These are phyloP conservation scores for Rhinocladiella mackenziei DNA, from an alignment of 2,329 filamentous ascomycete species.

Conservation along the genomic window DNA sequence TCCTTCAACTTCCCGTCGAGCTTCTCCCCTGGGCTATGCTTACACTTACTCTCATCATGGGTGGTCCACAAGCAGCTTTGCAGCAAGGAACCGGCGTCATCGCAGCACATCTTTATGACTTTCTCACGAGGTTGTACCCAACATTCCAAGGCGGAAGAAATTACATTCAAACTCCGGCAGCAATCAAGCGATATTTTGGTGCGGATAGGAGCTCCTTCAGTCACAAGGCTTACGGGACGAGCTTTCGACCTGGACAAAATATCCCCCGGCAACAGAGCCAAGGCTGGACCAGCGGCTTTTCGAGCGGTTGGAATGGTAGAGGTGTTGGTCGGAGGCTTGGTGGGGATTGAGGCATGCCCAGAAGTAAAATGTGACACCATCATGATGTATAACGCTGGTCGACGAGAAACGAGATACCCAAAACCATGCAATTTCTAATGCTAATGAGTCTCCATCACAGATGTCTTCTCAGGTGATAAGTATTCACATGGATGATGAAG, in stretches of 20 bases:
- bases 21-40: constrained; percentile 78
- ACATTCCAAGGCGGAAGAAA: constrained; percentile 81
- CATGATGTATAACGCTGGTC: constrained; percentile 19
- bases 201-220: constrained; percentile 40
- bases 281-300: constrained; percentile 41
- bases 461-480: neutral
- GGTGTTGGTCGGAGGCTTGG: constrained; percentile 42
- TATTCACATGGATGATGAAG: no score
- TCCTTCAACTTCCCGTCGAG: constrained; percentile 78
- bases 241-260: constrained; percentile 43
- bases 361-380: constrained; percentile 5
- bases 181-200: constrained; percentile 65
- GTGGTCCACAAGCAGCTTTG: constrained; percentile 54
- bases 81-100: constrained; percentile 72
- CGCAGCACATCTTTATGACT: constrained; percentile 86
- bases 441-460: neutral
- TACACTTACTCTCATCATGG: constrained; percentile 65
- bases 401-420: constrained; percentile 19
- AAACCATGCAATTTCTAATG: neutral
- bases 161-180: constrained; percentile 67
- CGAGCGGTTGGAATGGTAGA: constrained; percentile 39
- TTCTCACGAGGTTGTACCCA: constrained; percentile 81
- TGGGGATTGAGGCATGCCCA: constrained; percentile 30
- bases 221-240: constrained; percentile 60
- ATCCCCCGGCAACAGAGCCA: constrained; percentile 21